Base-by-base conservation (phyloP, 176 grass and related monocot genomes). In the Rhynchospora breviuscula region DNA sequence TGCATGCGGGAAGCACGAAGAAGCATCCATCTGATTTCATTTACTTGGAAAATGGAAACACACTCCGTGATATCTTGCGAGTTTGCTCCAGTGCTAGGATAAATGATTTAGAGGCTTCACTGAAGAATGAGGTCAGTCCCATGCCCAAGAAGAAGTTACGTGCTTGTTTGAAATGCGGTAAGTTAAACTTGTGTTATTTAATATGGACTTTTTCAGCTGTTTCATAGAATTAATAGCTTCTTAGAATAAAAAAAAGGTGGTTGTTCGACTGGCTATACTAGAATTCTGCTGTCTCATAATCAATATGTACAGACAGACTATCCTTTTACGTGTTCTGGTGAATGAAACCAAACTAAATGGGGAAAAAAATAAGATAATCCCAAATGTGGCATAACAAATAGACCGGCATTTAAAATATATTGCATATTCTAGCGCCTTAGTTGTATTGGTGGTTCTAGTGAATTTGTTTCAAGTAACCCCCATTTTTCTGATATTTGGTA, bases 1-100 rank as follows among this genome's bases (percentile, higher is more conserved):
- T 77, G 89, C 90, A 94, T 90, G 90, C 93, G 68, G 93, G 93
- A 74, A 94, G 93, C 86, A 88, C 19, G 60, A 92, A 92, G 80
- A 92, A 92, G 65, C 93, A 94, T 81, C 90, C 93, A 79, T 80
- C 93, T 51, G 93, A 94, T 33, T 78, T 85, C 63, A 94, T 92
- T 67, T 90, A 90, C 86, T 88, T 94, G 53, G 84, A 74, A 21
- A 94, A 94, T 29, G 90, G 92, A 67, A 90, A 92, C 69, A 92
- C 84, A 71, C 85, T 94, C 51, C 88, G 90, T 19, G 90, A 90
- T 75, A 86, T 94, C 67, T 63, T 94, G 29, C 83, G 78, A 45
- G 77, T 76, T 84, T 87, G 60, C 63, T 84, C 67, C 18, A 78
- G 62, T 83, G 85, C 88, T 76, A 79, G 85, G 48, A 79, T 92